Evolutionary conservation across 208 protist genomes (phyloP).

Genomic region (Dictyostelium gargantuum): DNA sequence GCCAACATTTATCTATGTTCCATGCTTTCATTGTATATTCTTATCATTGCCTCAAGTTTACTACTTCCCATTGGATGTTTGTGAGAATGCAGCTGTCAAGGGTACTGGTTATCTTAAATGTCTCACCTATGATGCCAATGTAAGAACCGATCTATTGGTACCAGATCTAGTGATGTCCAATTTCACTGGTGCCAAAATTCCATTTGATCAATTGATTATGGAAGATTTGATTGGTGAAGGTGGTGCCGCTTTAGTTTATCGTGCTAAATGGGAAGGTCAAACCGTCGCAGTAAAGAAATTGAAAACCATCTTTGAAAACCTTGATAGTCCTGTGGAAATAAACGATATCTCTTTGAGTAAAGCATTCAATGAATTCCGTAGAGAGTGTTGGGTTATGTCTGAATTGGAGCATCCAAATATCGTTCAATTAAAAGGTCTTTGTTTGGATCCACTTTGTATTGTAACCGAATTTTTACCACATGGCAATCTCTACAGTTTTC

Average conservation of each 20-base stretch:
- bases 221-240: conserved; percentile 62
- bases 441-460: conserved; percentile 57
- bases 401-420: conserved; percentile 62
- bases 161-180: conserved; percentile 65
- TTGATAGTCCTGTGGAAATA: neutral
- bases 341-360: conserved; percentile 47
- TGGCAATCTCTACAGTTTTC: conserved; percentile 58
- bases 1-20: conserved; percentile 10
- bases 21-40: conserved; percentile 66
- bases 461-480: conserved; percentile 60
- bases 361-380: conserved; percentile 67
- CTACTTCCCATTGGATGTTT: conserved; percentile 61
- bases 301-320: conserved; percentile 9
- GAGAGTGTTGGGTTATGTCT: conserved; percentile 67
- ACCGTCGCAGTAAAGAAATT: conserved; percentile 66
- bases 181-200: conserved; percentile 40
- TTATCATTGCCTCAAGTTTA: neutral
- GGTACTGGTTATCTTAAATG: conserved; percentile 59
- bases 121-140: neutral
- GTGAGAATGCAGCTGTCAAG: conserved; percentile 64
- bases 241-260: conserved; percentile 63
- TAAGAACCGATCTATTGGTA: conserved; percentile 37
- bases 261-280: conserved; percentile 18
- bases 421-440: conserved; percentile 54
- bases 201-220: conserved; percentile 19